Percentiles rank a stretch among this genome's conserved stretches.
phyloP scores from a whole-genome alignment of 192 early-diverging fungal genomes.

The Coemansia sp. region DNA sequence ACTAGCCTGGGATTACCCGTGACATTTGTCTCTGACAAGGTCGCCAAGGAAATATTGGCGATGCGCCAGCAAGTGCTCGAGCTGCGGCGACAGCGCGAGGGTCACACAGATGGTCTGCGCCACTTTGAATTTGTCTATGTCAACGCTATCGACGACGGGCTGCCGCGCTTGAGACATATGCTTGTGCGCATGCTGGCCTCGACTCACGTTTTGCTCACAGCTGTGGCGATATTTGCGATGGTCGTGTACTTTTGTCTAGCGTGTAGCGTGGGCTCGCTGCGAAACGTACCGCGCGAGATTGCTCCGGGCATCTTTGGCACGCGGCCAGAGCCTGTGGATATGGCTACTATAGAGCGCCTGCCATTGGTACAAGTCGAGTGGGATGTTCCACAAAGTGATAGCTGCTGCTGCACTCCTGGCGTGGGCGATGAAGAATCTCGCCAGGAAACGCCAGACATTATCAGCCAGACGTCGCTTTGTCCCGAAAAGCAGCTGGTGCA shows the following conservation, averaged over 20 bases:
- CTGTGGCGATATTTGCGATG: constrained; percentile 23
- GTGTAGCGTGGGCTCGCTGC: constrained; percentile 44
- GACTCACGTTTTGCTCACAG: constrained; percentile 31
- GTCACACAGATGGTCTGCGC: background rate
- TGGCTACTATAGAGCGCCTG: constrained; percentile 23
- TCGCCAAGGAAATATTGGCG: constrained; percentile 15
- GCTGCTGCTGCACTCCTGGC: background rate
- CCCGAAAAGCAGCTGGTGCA: constrained; percentile 16
- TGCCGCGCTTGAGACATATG: constrained; percentile 4
- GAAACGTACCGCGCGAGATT: constrained; percentile 39
- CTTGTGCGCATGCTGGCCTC: constrained; percentile 31
- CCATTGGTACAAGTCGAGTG: constrained; percentile 41
- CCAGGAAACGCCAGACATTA: constrained; percentile 26
- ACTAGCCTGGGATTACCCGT: constrained; percentile 32
- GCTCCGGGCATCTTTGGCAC: constrained; percentile 31
- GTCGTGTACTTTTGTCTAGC: constrained; percentile 29
- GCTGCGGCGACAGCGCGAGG: constrained; percentile 3
- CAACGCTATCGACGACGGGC: constrained; percentile 12
- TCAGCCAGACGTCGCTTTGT: background rate
- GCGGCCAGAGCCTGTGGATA: constrained; percentile 34
- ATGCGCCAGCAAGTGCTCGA: constrained; percentile 26
- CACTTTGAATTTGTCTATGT: constrained; percentile 33
- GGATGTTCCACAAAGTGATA: constrained; percentile 4
- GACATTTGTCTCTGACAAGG: constrained; percentile 34
- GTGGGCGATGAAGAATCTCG: constrained; percentile 26